Evolutionary conservation across 768 basidiomycete species (phyloP).

Genomic region (Lentinula guzmanii): DNA sequence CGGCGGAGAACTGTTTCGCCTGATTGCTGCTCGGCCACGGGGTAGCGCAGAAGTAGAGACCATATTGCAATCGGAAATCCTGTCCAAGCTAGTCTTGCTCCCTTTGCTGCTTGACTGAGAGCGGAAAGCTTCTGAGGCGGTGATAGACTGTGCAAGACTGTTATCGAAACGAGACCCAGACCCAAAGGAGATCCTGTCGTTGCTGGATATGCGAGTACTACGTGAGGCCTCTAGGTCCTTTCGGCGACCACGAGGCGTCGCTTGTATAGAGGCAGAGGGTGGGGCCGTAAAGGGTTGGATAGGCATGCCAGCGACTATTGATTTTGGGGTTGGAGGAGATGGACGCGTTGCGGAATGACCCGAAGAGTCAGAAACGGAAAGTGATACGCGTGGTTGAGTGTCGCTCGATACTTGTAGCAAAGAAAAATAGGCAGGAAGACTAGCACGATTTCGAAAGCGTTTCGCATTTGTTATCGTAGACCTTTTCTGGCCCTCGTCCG

Average conservation of each 20-base stretch:
- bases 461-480: slow-evolving; percentile 31
- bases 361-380: slow-evolving; percentile 37
- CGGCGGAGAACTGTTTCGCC: slow-evolving; percentile 49
- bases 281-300: slow-evolving; percentile 14
- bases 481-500: slow-evolving; percentile 2
- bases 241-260: slow-evolving; percentile 51
- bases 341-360: slow-evolving; percentile 39
- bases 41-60: slow-evolving; percentile 25
- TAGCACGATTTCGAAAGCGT: slow-evolving; percentile 60
- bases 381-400: slow-evolving; percentile 26
- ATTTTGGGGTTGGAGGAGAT: slow-evolving; percentile 61
- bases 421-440: slow-evolving; percentile 72
- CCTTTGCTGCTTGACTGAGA: slow-evolving; percentile 13
- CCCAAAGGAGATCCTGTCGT: slow-evolving; percentile 31
- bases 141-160: background rate
- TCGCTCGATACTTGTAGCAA: slow-evolving; percentile 51
- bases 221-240: slow-evolving; percentile 26
- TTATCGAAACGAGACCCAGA: slow-evolving; percentile 33
- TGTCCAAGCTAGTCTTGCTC: slow-evolving; percentile 27
- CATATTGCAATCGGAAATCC: slow-evolving; percentile 40
- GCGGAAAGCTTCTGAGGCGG: slow-evolving; percentile 9
- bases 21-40: slow-evolving; percentile 36
- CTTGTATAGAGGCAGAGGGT: slow-evolving; percentile 24
- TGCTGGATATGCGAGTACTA: slow-evolving; percentile 24
- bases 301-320: slow-evolving; percentile 26